phyloP scores from a whole-genome alignment of 1,284 basidiomycete genomes.

The Cryptococcus neoformans region DNA sequence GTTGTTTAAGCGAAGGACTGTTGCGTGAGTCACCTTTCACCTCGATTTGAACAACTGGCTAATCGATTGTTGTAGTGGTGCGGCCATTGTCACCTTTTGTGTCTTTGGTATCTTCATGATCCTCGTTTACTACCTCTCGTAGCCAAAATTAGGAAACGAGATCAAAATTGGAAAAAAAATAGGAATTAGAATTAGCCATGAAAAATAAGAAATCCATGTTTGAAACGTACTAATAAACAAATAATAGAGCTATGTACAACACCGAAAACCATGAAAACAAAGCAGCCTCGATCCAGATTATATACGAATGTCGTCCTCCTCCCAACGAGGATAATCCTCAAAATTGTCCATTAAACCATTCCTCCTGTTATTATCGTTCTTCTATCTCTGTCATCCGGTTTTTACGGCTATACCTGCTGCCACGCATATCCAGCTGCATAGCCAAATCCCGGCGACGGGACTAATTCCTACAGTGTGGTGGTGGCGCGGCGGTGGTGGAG shows the following conservation, averaged over 20 bases:
- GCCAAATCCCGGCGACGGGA: too few species aligned
- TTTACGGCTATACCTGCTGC: too few species aligned
- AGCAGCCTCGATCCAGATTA: slow-evolving; percentile 44
- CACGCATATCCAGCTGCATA: too few species aligned
- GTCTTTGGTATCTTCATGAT: slow-evolving; percentile 45
- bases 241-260: slow-evolving; percentile 39
- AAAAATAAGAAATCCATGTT: too few species aligned
- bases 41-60: background rate
- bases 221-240: background rate
- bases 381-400: too few species aligned
- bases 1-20: slow-evolving; percentile 43
- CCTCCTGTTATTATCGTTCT: too few species aligned
- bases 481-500: too few species aligned
- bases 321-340: slow-evolving; percentile 39
- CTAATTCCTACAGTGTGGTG: too few species aligned
- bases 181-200: too few species aligned
- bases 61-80: slow-evolving; percentile 15
- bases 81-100: slow-evolving; percentile 26
- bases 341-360: slow-evolving; percentile 38
- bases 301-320: slow-evolving; percentile 41
- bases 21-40: slow-evolving; percentile 26
- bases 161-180: too few species aligned
- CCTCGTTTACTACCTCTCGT: slow-evolving; percentile 40
- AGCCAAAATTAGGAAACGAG: background rate
- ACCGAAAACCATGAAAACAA: slow-evolving; percentile 43